Conservation (phyloP, 2,329 filamentous ascomycete genomes). For the Albifimbria verrucaria region DNA sequence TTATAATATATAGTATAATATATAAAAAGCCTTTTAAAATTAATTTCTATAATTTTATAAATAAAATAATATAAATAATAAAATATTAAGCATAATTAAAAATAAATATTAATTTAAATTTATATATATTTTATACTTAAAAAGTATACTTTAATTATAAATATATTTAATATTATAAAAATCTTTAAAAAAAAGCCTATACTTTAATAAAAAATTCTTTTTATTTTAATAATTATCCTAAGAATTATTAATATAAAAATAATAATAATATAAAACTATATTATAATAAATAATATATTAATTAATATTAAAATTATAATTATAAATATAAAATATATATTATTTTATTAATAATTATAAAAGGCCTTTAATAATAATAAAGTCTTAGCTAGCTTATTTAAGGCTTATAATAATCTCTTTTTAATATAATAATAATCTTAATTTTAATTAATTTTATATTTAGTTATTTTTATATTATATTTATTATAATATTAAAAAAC, state of each 20-base stretch:
- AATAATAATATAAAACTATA: not conserved
- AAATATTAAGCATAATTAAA: not conserved
- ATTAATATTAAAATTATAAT: not conserved
- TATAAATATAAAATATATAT: not conserved
- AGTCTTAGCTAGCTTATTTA: not conserved
- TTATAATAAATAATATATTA: not conserved
- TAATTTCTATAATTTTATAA: constrained; percentile 1
- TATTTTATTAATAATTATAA: not conserved
- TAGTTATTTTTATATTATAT: not conserved
- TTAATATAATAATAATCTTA: not conserved
- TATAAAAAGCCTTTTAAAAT: not conserved
- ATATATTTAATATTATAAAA: no score
- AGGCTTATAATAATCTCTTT: not conserved
- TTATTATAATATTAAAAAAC: not conserved
- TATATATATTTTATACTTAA: constrained; percentile 5
- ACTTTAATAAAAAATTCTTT: constrained; percentile 1
- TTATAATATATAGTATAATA: constrained; percentile 1
- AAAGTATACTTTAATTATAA: not conserved
- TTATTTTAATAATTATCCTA: not conserved
- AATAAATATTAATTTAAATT: not conserved
- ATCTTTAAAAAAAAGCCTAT: not conserved
- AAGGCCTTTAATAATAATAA: not conserved
- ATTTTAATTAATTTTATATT: not conserved
- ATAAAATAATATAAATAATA: not conserved
- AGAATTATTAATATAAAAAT: not conserved